Base-by-base conservation (phyloP, 805 yeast species). In the Pichia heedii region DNA sequence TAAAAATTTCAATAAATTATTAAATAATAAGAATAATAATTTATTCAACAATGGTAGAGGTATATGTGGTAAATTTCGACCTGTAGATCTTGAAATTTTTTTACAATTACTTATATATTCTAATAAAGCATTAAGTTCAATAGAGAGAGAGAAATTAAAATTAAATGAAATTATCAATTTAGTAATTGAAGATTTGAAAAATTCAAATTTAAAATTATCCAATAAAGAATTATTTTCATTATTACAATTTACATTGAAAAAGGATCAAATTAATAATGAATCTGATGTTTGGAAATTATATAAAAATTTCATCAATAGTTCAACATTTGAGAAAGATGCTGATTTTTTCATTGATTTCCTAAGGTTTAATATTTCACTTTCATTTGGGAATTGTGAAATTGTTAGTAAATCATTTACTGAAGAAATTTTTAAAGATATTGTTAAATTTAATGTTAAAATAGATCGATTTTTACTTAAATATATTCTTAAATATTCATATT, bases 151-250 rank as follows among this genome's bases (percentile, higher is more conserved):
- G 8, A n/a, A 30, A 20, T 18, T 49, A 11, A 36, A 36, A 5
- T 4, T 48, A 2, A 16, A 39, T 24, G 26, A 35, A 4, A 13
- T 36, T 3, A 46, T 43, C 22, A 34, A 37, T 5, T 9, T 32
- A 5, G 19, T 49, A 5, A 34, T 49, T 19, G 29, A 21, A 7
- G 48, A 46, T 15, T n/a, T 49, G 8, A 38, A 40, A 30, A 16
- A 24, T 1, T 36, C 38, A 3, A 29, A 41, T 5, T 36, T 46
- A 18, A 39, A 38, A 10, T 18, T 44, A 10, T 44, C 50, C 6
- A 47, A 40, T 22, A 46, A 43, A 29, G 52, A 49, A 22, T 19
- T 49, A 13, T 49, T 49, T 26, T 33, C 40, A 13, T 10, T 49
- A 32, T 32, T 49, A 18, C 43, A 44, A 16, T 39, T 44, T 22